phyloP scores from a whole-genome alignment of 1,284 basidiomycete genomes.

The Trichosporon sp. region DNA sequence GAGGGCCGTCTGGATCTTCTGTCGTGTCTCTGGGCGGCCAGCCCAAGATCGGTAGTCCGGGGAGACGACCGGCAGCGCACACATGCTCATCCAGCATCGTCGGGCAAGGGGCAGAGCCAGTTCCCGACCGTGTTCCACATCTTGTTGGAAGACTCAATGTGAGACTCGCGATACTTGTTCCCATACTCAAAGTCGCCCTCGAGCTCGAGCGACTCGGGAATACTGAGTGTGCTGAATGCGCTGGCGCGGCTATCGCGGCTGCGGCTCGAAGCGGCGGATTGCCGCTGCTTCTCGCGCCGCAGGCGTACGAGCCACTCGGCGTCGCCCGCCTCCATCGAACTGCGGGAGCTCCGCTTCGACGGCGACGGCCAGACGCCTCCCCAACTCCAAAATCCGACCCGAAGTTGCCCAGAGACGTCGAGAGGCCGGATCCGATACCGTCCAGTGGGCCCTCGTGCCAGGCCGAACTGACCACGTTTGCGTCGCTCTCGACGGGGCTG shows the following conservation, averaged over 20 bases:
- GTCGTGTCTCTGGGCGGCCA: neutral
- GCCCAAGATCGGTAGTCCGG: neutral
- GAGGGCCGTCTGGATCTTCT: no score
- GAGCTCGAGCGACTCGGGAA: conserved; percentile 13
- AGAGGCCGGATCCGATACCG: neutral
- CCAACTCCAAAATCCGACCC: conserved; percentile 15
- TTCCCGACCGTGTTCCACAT: conserved; percentile 13
- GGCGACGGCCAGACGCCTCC: conserved; percentile 19
- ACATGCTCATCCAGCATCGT: neutral
- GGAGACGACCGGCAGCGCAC: conserved; percentile 8
- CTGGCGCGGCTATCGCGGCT: conserved; percentile 7
- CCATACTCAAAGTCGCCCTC: conserved; percentile 5
- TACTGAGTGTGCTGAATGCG: conserved; percentile 3
- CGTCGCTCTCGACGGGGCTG: conserved; percentile 17
- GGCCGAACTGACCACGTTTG: neutral
- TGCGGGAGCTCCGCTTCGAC: conserved; percentile 8
- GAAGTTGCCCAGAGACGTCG: neutral
- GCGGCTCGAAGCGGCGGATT: neutral
- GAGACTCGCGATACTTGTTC: conserved; percentile 4
- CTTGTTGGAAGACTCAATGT: neutral
- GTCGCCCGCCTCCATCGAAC: conserved; percentile 13
- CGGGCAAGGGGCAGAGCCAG: conserved; percentile 9
- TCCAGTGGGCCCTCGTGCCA: conserved; percentile 13
- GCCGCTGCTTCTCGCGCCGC: neutral
- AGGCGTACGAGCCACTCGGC: conserved; percentile 10